Evolutionary conservation across 352 stramenopile genomes (phyloP), one percentile per base, ranked within the genome.

Genomic region (Phytopythium mirpurense): DNA sequence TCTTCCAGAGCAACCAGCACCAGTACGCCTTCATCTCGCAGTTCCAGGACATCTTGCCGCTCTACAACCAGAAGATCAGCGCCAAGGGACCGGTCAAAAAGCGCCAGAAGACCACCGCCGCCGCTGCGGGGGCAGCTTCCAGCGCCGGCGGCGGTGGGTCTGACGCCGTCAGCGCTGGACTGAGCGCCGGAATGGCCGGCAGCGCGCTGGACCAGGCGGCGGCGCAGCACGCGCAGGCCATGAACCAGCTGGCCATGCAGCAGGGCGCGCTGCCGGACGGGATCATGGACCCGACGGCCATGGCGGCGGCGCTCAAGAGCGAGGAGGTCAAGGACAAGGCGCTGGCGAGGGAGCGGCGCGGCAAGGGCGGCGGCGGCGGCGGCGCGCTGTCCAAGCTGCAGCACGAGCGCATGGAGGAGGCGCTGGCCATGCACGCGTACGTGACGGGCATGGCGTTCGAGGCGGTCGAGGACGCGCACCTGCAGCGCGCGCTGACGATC

Each of bases 41-140:
- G 57, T 93, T 89, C 60, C 72, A 83, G 37, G 82, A 93, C 59
- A 78, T 88, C 14, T 55, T 93, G 57, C 82, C 82, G 34, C 63
- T 90, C 16, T 93, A 93, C 60, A 84, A 93, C 56, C 77, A 89
- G 64, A 93, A 89, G 62, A 76, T 90, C 47, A 87, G 65, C 53
- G 72, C 78, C 21, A 92, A 92, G 52, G 51, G 56, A 7, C 70
- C 75, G 5, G 67, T 66, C 16, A 84, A 85, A 65, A 92, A 92
- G 61, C 68, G 82, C 0, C 62, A 69, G 42, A 88, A 88, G 50
- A 62, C 63, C 16, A 54, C 67, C 12, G 51, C 67, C 12, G 51
- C 51, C 0, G 50, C 45, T 14, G 40, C 45, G 7, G 50, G 47
- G 3, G 19, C 42, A 53, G 27, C 36, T 35, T 40, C 43, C 56